Evolutionary conservation across 345 rosid genomes (phyloP).

Genomic region (Diplotaxis tenuifolia): DNA sequence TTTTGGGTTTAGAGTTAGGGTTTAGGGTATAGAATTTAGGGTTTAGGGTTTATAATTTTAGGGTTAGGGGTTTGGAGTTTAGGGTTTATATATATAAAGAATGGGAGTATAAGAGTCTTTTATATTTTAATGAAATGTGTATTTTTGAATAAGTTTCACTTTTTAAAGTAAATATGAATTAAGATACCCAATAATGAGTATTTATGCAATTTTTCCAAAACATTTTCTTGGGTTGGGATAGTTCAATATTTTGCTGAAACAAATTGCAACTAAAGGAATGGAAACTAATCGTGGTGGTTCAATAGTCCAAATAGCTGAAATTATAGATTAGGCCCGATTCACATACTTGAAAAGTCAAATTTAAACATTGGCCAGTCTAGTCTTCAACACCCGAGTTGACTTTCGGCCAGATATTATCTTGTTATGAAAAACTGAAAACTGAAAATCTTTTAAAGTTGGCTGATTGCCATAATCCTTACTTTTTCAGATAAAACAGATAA

Average conservation of each 20-base stretch:
- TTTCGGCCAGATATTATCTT: neutral
- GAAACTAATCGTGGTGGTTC: neutral
- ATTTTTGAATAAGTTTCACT: no score
- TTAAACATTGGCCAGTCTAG: neutral
- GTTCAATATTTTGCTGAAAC: neutral
- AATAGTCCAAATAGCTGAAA: neutral
- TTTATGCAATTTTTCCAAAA: no score
- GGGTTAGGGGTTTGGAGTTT: no score
- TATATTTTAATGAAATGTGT: no score
- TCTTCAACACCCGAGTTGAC: neutral
- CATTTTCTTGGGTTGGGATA: neutral
- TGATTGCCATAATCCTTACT: neutral
- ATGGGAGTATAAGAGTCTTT: no score
- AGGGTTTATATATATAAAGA: no score
- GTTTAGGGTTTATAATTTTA: no score
- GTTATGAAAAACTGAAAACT: neutral
- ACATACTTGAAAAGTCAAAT: neutral
- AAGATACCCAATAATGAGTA: no score
- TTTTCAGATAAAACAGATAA: neutral
- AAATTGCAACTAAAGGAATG: neutral
- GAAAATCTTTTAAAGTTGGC: neutral
- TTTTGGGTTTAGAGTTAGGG: no score
- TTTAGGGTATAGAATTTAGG: no score
- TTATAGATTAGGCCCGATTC: neutral
- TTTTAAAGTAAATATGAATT: no score